phyloP scores from a whole-genome alignment of 2,329 filamentous ascomycete genomes.

The Fusarium buxicola region DNA sequence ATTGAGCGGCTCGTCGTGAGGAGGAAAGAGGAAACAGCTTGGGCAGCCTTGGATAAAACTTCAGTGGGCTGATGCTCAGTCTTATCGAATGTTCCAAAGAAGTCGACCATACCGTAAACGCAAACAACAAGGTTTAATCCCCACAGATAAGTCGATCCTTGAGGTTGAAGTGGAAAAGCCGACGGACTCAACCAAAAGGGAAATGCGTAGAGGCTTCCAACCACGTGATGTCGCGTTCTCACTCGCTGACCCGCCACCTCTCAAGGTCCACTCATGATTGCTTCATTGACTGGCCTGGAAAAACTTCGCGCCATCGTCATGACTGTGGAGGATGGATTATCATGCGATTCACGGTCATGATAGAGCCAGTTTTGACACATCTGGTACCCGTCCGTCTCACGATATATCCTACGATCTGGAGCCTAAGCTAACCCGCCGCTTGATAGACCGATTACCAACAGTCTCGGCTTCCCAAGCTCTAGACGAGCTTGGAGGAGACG shows the following conservation, averaged over 20 bases:
- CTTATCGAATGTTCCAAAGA: conserved; percentile 36
- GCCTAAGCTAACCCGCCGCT: conserved; percentile 25
- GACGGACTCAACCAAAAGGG: neutral
- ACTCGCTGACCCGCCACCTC: neutral
- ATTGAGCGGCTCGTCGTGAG: conserved; percentile 9
- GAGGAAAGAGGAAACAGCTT: conserved; percentile 3
- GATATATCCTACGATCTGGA: conserved; percentile 5
- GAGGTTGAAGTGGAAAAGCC: neutral
- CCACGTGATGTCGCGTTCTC: conserved; percentile 38
- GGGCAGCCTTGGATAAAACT: conserved; percentile 4
- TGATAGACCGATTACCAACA: conserved; percentile 79
- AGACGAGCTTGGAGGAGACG: conserved; percentile 65
- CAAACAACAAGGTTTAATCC: conserved; percentile 5
- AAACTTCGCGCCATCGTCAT: conserved; percentile 37
- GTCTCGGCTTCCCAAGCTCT: conserved; percentile 80
- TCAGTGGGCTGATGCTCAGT: conserved; percentile 27
- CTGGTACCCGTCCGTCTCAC: conserved; percentile 61
- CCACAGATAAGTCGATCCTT: conserved; percentile 4
- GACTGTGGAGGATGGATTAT: conserved; percentile 64
- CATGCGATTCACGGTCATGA: conserved; percentile 70
- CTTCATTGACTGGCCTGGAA: conserved; percentile 29
- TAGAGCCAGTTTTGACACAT: conserved; percentile 69
- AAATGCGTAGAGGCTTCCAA: no score
- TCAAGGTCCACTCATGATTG: conserved; percentile 31
- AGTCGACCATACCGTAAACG: conserved; percentile 13